A percentile compares a stretch with the other conserved stretches of the same genome.
These are phyloP conservation scores for Raphanus raphanistrum DNA, from an alignment of 345 rosid genomes.

Conservation along the genomic window DNA sequence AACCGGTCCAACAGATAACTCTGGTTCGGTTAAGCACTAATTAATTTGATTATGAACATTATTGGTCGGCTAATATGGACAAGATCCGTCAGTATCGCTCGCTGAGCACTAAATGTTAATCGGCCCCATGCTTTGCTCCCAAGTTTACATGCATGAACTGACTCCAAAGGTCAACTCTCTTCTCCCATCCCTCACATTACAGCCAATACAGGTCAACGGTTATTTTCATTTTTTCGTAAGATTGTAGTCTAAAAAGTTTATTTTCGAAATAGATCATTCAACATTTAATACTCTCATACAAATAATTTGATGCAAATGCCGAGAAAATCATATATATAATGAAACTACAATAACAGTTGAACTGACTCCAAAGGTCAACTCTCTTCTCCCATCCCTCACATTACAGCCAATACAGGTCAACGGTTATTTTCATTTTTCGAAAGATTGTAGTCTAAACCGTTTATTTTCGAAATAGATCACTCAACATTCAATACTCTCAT, in stretches of 20 bases:
- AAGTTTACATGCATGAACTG: constrained; percentile 19
- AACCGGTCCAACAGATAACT: background rate
- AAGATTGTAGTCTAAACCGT: background rate
- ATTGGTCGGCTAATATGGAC: constrained; percentile 29
- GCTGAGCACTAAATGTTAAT: constrained; percentile 2
- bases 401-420: constrained; percentile 18
- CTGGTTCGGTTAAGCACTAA: background rate
- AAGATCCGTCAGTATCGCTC: constrained; percentile 34
- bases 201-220: constrained; percentile 13
- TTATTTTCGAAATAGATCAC: too few species aligned
- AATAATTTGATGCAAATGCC: background rate
- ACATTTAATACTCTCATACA: too few species aligned
- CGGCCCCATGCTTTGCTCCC: constrained; percentile 31
- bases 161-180: constrained; percentile 26
- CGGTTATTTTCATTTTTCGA: background rate
- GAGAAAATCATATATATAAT: background rate
- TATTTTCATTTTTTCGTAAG: background rate
- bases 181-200: constrained; percentile 19
- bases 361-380: constrained; percentile 26
- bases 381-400: constrained; percentile 16
- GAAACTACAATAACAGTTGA: background rate
- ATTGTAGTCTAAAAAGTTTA: background rate
- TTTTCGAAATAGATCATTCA: too few species aligned
- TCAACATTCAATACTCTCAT: too few species aligned
- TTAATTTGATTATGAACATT: background rate